Percentiles rank a stretch among this genome's conserved stretches.
Evolutionary conservation across 495 filamentous ascomycete species (phyloP).

Genomic region (Penicillium paradoxum): DNA sequence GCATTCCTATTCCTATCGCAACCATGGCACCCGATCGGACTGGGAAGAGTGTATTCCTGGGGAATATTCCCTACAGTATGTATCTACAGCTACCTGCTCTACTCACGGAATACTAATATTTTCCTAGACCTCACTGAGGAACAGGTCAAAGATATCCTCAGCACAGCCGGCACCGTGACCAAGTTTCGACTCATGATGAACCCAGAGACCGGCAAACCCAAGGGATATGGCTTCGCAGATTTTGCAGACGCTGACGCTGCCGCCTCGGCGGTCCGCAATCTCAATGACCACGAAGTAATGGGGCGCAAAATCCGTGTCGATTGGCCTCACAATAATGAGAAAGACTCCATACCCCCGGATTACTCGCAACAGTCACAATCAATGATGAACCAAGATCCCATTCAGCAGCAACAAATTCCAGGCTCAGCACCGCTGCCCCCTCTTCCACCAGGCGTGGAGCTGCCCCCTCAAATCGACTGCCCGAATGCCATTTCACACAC

Average conservation of each 20-base stretch:
- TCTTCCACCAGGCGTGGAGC: constrained; percentile 76
- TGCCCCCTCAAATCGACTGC: constrained; percentile 73
- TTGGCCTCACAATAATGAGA: constrained; percentile 85
- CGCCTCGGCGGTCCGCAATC: constrained; percentile 88
- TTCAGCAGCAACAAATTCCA: constrained; percentile 22
- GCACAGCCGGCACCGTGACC: constrained; percentile 78
- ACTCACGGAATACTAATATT: constrained; percentile 8
- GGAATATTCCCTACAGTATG: constrained; percentile 69
- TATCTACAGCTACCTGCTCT: constrained; percentile 2
- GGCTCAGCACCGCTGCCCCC: constrained; percentile 57
- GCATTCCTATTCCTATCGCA: constrained; percentile 9
- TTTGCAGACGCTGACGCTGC: constrained; percentile 88
- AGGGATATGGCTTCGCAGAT: constrained; percentile 95
- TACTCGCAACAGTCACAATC: constrained; percentile 37
- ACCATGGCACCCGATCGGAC: constrained; percentile 53
- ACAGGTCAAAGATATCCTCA: constrained; percentile 87
- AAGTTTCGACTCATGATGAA: constrained; percentile 95
- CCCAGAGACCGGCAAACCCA: constrained; percentile 88
- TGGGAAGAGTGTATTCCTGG: constrained; percentile 72
- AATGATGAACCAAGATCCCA: constrained; percentile 17
- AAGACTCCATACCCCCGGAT: constrained; percentile 59
- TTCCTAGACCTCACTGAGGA: constrained; percentile 81
- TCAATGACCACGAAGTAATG: constrained; percentile 96
- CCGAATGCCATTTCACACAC: constrained; percentile 90
- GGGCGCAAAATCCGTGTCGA: constrained; percentile 90